Evolutionary conservation across 495 filamentous ascomycete species (phyloP), one percentile per base, ranked within the genome.

Genomic region (Penicillium cinerascens): DNA sequence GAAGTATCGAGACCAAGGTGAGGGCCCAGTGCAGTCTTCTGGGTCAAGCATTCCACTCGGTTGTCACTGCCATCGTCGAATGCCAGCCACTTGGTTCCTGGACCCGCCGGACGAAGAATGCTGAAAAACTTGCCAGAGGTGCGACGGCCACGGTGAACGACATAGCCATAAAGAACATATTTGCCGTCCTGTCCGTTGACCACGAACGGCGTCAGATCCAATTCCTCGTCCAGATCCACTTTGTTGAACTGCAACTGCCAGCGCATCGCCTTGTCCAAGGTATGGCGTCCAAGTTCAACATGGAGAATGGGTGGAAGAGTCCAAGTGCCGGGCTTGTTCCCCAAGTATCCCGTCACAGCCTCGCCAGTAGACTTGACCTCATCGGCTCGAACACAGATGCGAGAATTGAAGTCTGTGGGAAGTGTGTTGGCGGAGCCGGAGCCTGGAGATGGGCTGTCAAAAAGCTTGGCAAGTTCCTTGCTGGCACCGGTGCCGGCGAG

Each of bases 101-200:
- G 78, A 1, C 82, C 81, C 17, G 74, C 73, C 0, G 84, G 84
- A 15, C 82, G 75, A 41, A 87, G 60, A 37, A 86, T 79, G 38
- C 80, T 78, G 56, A 82, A 80, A 66, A 83, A 87, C 26, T 82
- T 73, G 46, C 78, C 75, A 8, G 84, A 85, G 13, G 78, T 78
- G 35, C 85, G 80, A 23, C 76, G 78, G 26, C 80, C 83, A 46
- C 74, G 75, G 56, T 87, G 84, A 4, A 85, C 82, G 16, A 85
- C 69, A 42, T 85, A 81, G 15, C 82, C 82, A 54, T 81, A 85
- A 1, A 87, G 74, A 0, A 77, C 73, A 58, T 87, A 87, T 3
- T 73, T 62, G 47, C 75, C 59, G 13, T 47, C 59, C 25, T 72
- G 58, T 0, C 59, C 63, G 35, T 74, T 60, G n/a, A 66, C 43